A percentile compares a stretch with the other conserved stretches of the same genome.
Evolutionary conservation across 768 basidiomycete species (phyloP).

Genomic region (Paxillus rubicundulus): DNA sequence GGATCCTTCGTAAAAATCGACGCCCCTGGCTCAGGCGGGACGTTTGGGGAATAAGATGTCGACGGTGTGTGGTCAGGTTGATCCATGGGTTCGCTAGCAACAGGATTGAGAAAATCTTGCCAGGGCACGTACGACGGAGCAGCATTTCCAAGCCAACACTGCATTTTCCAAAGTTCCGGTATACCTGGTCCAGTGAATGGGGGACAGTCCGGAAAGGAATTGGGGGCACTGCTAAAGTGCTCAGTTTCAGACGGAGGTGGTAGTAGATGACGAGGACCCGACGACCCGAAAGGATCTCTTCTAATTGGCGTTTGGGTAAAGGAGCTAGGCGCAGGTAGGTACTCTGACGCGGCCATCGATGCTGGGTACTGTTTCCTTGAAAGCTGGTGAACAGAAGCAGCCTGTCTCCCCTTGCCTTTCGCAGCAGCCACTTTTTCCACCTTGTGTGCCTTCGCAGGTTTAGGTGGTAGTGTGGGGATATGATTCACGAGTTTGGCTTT

Average conservation of each 20-base stretch:
- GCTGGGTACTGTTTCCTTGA: not conserved
- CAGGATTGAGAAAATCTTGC: not conserved
- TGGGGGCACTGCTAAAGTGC: not conserved
- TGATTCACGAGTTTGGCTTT: not conserved
- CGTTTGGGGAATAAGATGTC: not conserved
- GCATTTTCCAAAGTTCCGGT: constrained; percentile 2
- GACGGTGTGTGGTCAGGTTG: not conserved
- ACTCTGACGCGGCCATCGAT: not conserved
- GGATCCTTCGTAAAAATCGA: not conserved
- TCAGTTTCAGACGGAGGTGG: not conserved
- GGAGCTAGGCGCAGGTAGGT: not conserved
- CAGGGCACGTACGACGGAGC: not conserved
- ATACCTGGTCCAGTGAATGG: not conserved
- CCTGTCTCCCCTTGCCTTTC: not conserved
- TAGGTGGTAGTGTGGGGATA: not conserved
- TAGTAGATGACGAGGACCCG: not conserved
- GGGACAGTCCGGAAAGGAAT: not conserved
- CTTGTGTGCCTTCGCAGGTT: not conserved
- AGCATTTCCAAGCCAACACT: not conserved
- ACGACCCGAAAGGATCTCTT: not conserved
- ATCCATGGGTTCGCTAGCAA: not conserved
- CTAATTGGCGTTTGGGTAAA: not conserved
- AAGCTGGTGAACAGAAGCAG: not conserved
- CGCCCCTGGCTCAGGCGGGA: not conserved
- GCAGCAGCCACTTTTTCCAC: not conserved